Percentiles rank a stretch among this genome's conserved stretches.
These are phyloP conservation scores for Scutellaria minor DNA, from an alignment of 257 asterid species.

Conservation along the genomic window DNA sequence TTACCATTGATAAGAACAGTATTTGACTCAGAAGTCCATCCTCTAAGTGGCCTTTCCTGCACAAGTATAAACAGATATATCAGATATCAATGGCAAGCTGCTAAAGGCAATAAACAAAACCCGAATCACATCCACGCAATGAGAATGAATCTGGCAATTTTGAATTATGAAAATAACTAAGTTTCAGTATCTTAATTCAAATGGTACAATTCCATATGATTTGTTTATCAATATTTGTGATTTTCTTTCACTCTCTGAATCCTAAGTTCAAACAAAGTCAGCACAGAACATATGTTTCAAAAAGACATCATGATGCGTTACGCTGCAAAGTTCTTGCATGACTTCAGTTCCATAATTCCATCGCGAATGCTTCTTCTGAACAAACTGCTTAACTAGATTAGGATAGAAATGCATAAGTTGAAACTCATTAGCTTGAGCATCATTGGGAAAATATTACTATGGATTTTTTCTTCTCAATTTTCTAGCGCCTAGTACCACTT, in stretches of 20 bases:
- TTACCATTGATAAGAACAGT: slow-evolving; percentile 45
- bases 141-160: slow-evolving; percentile 10
- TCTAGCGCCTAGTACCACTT: slow-evolving; percentile 7
- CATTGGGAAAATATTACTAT: not conserved
- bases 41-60: slow-evolving; percentile 44
- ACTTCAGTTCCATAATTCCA: not conserved
- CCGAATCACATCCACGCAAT: not conserved
- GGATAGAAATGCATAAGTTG: not conserved
- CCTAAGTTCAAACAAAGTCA: not conserved
- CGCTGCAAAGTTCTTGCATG: not conserved
- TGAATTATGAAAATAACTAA: not conserved
- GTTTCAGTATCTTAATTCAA: not conserved
- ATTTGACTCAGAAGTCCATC: slow-evolving; percentile 45
- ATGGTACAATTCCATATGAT: not conserved
- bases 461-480: not conserved
- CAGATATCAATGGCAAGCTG: slow-evolving; percentile 25
- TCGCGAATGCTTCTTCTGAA: not conserved
- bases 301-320: slow-evolving; percentile 2
- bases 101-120: slow-evolving; percentile 5
- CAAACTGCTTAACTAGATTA: not conserved
- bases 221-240: not conserved
- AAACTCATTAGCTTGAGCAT: not conserved
- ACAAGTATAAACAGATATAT: slow-evolving; percentile 34
- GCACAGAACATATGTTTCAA: not conserved
- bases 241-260: not conserved